Evolutionary conservation across 495 filamentous ascomycete species (phyloP).

Genomic region (Thermochaetoides thermophila): DNA sequence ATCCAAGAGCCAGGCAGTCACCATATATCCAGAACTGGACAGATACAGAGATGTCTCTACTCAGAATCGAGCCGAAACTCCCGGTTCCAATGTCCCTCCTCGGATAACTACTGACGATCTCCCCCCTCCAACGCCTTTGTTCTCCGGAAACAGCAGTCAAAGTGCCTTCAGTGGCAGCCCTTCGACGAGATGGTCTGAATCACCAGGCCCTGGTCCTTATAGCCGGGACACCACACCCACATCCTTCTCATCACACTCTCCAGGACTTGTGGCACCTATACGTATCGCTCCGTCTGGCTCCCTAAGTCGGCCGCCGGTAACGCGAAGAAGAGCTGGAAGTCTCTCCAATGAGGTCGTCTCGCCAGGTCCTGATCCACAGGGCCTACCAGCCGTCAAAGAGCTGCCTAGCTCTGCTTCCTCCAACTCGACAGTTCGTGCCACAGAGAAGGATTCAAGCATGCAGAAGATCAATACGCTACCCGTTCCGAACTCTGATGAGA

Average conservation of each 20-base stretch:
- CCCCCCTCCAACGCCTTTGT: constrained; percentile 49
- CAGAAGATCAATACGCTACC: no score
- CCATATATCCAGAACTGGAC: constrained; percentile 39
- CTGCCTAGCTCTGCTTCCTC: constrained; percentile 45
- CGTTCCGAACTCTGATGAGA: constrained; percentile 39
- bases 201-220: constrained; percentile 65
- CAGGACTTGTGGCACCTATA: constrained; percentile 48
- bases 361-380: constrained; percentile 35
- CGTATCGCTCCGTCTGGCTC: constrained; percentile 36
- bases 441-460: no score
- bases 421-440: constrained; percentile 38
- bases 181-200: constrained; percentile 88
- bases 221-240: constrained; percentile 87
- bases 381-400: constrained; percentile 50
- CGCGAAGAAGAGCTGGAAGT: constrained; percentile 41
- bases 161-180: constrained; percentile 61
- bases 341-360: constrained; percentile 35
- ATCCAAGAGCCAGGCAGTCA: constrained; percentile 19
- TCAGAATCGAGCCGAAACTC: constrained; percentile 13
- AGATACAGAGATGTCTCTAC: constrained; percentile 31
- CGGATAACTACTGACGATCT: constrained; percentile 43
- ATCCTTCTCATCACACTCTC: constrained; percentile 92
- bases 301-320: constrained; percentile 53
- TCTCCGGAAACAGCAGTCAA: constrained; percentile 38
- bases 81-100: constrained; percentile 25